A percentile compares a stretch with the other conserved stretches of the same genome.
These are phyloP conservation scores for Pogostemon cablin DNA, from an alignment of 257 asterid species.

Conservation along the genomic window DNA sequence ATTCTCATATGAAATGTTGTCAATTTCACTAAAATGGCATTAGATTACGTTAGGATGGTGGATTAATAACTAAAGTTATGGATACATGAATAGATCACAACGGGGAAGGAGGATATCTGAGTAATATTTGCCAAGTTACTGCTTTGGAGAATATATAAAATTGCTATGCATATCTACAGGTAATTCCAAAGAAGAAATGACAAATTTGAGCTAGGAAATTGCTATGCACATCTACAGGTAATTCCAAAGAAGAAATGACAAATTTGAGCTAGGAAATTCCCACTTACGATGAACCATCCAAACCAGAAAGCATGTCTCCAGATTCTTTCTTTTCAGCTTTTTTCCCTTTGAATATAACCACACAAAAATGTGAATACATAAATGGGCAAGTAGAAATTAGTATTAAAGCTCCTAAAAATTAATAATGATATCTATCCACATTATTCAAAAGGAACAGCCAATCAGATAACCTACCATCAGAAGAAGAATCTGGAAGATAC, in stretches of 20 bases:
- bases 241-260: not conserved
- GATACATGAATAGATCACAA: not conserved
- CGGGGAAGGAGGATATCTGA: not conserved
- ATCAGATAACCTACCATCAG: slow-evolving; percentile 65
- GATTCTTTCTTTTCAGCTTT: slow-evolving; percentile 80
- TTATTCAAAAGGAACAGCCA: slow-evolving; percentile 16
- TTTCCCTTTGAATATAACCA: slow-evolving; percentile 50
- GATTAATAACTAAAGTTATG: slow-evolving; percentile 6
- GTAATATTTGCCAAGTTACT: slow-evolving; percentile 14
- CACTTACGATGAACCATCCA: slow-evolving; percentile 91
- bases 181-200: slow-evolving; percentile 5
- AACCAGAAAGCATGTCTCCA: slow-evolving; percentile 64
- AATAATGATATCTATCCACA: slow-evolving; percentile 17
- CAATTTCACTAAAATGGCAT: not conserved
- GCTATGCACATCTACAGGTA: slow-evolving; percentile 7
- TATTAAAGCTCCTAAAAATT: not conserved
- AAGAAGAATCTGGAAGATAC: slow-evolving; percentile 92
- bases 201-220: slow-evolving; percentile 29
- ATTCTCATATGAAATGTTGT: slow-evolving; percentile 1
- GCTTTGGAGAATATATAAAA: slow-evolving; percentile 7
- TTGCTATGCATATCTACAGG: not conserved
- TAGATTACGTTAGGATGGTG: not conserved
- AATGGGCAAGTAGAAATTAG: slow-evolving; percentile 11
- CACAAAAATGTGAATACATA: slow-evolving; percentile 22
- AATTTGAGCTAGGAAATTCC: slow-evolving; percentile 29